These are phyloP conservation scores for Lactarius pseudohatsudake DNA, from an alignment of 768 basidiomycete species.

Conservation along the genomic window DNA sequence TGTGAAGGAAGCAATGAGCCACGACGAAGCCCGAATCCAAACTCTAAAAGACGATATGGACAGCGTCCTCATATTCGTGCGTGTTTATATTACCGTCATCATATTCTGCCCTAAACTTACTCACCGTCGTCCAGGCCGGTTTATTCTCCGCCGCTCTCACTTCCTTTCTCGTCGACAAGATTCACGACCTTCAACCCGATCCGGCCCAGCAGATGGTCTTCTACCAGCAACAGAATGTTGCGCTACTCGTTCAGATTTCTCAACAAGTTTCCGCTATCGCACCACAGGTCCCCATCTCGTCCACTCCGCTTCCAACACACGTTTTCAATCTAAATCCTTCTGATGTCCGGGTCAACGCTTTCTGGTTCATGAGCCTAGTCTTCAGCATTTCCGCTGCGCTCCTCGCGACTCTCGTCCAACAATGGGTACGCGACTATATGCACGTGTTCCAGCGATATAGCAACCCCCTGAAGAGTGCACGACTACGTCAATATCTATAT, in stretches of 20 bases:
- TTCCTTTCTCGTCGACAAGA: conserved; percentile 13
- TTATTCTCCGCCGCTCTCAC: conserved; percentile 16
- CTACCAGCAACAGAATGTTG: conserved; percentile 9
- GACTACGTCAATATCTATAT: conserved; percentile 41
- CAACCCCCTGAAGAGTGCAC: conserved; percentile 36
- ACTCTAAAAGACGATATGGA: background rate
- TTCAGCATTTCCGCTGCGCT: conserved; percentile 46
- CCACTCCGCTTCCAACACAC: background rate
- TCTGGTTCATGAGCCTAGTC: conserved; percentile 42
- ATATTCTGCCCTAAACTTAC: too few relatives aligned
- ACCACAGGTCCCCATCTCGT: background rate
- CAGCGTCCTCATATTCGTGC: conserved; percentile 1
- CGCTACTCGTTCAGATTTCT: conserved; percentile 14
- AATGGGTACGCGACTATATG: conserved; percentile 46
- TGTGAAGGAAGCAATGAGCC: background rate
- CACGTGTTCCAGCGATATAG: conserved; percentile 35
- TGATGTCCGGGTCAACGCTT: conserved; percentile 40
- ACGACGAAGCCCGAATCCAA: background rate
- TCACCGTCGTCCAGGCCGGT: conserved; percentile 9
- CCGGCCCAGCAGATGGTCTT: background rate
- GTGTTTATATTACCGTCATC: background rate
- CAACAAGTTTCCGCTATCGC: background rate
- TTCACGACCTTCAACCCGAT: conserved; percentile 11
- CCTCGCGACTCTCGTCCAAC: conserved; percentile 47
- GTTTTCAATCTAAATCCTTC: conserved; percentile 33